These are phyloP conservation scores for Clarireedia monteithiana DNA, from an alignment of 2,329 filamentous ascomycete genomes.

Conservation along the genomic window DNA sequence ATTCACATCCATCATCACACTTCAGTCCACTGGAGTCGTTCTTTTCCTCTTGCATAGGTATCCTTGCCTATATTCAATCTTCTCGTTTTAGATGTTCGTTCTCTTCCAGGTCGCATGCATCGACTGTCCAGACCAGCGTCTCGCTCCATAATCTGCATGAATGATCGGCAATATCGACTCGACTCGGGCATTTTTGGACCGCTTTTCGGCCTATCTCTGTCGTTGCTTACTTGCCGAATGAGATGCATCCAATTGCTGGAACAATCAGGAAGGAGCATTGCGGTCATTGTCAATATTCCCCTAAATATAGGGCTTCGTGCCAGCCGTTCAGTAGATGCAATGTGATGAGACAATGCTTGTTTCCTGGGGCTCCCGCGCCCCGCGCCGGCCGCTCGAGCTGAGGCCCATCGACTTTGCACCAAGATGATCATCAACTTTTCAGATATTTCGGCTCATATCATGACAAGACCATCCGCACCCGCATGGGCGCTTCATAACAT, in stretches of 20 bases:
- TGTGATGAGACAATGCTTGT: not conserved
- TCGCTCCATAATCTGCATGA: slow-evolving; percentile 12
- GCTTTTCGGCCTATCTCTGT: no score
- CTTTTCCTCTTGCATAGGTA: slow-evolving; percentile 9
- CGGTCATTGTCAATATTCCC: not conserved
- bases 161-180: not conserved
- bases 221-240: no score
- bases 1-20: no score
- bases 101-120: slow-evolving; percentile 15
- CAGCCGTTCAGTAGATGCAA: not conserved
- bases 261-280: not conserved
- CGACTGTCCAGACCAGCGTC: slow-evolving; percentile 17
- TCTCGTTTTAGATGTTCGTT: not conserved
- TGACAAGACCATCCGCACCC: no score
- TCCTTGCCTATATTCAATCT: not conserved
- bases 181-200: no score
- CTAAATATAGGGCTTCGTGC: not conserved
- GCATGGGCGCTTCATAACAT: no score
- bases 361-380: not conserved
- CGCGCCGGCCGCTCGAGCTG: not conserved
- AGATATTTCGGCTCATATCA: no score
- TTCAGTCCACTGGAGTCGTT: slow-evolving; percentile 3
- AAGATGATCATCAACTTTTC: no score
- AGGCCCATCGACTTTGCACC: no score
- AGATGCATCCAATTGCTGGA: no score